A percentile compares a stretch with the other conserved stretches of the same genome.
Evolutionary conservation across 1,284 basidiomycete genomes (phyloP).

Genomic region (Trametes versicolor): DNA sequence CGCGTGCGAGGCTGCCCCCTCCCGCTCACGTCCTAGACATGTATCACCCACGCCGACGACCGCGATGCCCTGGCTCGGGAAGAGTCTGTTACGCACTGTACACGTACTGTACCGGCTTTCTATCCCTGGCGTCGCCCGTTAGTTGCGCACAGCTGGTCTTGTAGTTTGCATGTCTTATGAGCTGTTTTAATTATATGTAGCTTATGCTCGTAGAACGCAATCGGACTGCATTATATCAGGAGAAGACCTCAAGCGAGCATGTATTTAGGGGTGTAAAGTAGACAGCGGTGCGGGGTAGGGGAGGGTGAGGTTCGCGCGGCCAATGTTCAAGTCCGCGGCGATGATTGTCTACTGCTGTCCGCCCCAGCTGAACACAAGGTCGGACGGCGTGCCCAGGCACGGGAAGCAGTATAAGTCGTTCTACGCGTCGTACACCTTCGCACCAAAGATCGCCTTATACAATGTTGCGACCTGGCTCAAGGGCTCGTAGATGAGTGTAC

Average conservation of each 20-base stretch:
- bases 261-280: not conserved
- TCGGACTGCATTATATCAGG: not conserved
- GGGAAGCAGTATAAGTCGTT: conserved; percentile 52
- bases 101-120: conserved; percentile 19
- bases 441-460: conserved; percentile 54
- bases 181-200: conserved; percentile 28
- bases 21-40: conserved; percentile 24
- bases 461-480: conserved; percentile 51
- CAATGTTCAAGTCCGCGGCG: conserved; percentile 39
- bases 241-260: no score
- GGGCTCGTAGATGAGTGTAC: conserved; percentile 60
- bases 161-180: conserved; percentile 27
- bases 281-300: not conserved
- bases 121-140: conserved; percentile 28
- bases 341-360: conserved; percentile 51
- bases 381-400: conserved; percentile 45
- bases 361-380: conserved; percentile 52
- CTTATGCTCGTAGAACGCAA: conserved; percentile 19
- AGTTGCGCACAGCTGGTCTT: conserved; percentile 19
- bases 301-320: no score
- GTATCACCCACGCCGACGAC: conserved; percentile 22
- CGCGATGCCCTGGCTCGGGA: conserved; percentile 31
- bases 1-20: conserved; percentile 25
- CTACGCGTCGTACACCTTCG: conserved; percentile 31
- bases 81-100: conserved; percentile 16